Evolutionary conservation across 768 basidiomycete species (phyloP).

Genomic region (Mycena amicta): DNA sequence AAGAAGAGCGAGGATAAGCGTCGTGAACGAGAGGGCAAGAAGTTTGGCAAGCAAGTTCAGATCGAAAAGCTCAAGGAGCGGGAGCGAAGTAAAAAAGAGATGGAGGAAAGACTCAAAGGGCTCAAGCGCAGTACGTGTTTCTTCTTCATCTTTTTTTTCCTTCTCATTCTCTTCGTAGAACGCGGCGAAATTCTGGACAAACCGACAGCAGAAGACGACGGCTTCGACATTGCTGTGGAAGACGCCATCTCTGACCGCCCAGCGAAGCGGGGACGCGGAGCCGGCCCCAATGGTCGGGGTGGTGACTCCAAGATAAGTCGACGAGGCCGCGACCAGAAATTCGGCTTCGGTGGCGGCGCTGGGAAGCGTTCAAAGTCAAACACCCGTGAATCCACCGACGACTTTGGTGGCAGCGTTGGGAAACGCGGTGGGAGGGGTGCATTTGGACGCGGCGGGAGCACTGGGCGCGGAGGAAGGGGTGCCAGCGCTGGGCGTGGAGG

Average conservation of each 20-base stretch:
- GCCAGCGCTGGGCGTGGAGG: too few species aligned
- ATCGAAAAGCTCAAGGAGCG: constrained; percentile 91
- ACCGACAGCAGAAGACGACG: constrained; percentile 55
- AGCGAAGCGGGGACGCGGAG: constrained; percentile 50
- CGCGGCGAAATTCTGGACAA: constrained; percentile 81
- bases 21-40: constrained; percentile 92
- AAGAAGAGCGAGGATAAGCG: constrained; percentile 92
- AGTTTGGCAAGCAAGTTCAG: constrained; percentile 98
- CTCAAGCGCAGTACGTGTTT: constrained; percentile 82
- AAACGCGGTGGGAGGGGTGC: constrained; percentile 37
- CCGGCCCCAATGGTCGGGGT: constrained; percentile 36
- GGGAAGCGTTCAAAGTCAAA: constrained; percentile 79
- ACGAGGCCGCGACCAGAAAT: constrained; percentile 73
- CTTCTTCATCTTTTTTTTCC: background rate
- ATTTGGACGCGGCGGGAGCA: constrained; percentile 29
- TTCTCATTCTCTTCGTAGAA: constrained; percentile 49
- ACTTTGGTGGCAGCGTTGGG: constrained; percentile 49
- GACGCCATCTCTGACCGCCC: constrained; percentile 82
- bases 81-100: constrained; percentile 86
- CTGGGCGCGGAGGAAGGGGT: constrained; percentile 31
- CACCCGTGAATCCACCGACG: constrained; percentile 77
- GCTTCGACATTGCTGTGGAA: constrained; percentile 89
- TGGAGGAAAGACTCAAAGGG: constrained; percentile 82
- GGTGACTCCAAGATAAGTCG: constrained; percentile 53
- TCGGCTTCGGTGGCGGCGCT: constrained; percentile 75